These are phyloP conservation scores for Cardamine occulta DNA, from an alignment of 345 rosid genomes.

Conservation along the genomic window DNA sequence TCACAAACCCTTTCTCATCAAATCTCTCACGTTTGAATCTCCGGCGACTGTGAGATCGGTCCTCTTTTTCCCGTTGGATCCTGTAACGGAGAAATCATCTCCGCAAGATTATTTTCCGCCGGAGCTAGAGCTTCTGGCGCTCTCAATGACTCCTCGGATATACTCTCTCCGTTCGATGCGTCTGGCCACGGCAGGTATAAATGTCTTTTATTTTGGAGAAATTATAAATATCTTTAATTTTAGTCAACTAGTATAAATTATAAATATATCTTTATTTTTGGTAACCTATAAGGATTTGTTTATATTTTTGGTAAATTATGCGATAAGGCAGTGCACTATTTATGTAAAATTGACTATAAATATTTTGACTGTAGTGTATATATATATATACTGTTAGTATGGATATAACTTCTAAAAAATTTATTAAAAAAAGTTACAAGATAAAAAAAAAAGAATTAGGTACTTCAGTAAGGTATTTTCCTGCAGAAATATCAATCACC, in stretches of 20 bases:
- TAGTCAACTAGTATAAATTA: background rate
- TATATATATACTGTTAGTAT: no score
- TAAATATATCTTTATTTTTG: background rate
- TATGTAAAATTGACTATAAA: background rate
- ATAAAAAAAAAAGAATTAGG: background rate
- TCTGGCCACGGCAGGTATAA: slow-evolving; percentile 85
- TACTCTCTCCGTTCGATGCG: slow-evolving; percentile 79
- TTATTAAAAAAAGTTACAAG: background rate
- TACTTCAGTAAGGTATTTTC: background rate
- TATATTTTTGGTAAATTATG: background rate
- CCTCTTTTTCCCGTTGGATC: slow-evolving; percentile 58
- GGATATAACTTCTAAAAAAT: background rate
- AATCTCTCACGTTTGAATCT: slow-evolving; percentile 49
- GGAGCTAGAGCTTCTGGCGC: slow-evolving; percentile 67
- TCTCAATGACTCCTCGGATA: slow-evolving; percentile 68
- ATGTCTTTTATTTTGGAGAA: background rate
- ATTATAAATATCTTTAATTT: background rate
- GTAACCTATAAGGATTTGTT: background rate
- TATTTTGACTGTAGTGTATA: background rate
- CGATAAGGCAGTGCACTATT: background rate
- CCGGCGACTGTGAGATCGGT: slow-evolving; percentile 76
- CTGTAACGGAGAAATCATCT: slow-evolving; percentile 80
- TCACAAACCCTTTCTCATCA: slow-evolving; percentile 44
- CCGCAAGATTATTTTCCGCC: slow-evolving; percentile 79
- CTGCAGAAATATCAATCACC: background rate